phyloP scores from a whole-genome alignment of 2,329 filamentous ascomycete species.

The Diplodia scrobiculata region DNA sequence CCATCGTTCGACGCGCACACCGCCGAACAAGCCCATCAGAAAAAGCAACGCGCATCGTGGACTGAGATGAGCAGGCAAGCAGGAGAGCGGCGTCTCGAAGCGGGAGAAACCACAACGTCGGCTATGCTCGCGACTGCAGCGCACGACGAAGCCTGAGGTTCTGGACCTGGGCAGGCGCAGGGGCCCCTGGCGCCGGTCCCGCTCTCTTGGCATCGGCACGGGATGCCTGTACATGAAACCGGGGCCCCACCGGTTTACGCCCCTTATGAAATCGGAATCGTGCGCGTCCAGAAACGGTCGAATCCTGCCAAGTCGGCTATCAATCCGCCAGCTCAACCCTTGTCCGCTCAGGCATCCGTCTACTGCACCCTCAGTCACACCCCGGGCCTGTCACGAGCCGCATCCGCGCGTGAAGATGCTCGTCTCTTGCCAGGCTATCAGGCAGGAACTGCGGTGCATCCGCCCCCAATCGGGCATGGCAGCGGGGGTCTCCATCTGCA shows the following conservation, averaged over 20 bases:
- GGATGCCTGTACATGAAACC: constrained; percentile 17
- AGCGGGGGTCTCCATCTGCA: neutral
- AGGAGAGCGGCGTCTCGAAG: neutral
- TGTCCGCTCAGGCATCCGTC: neutral
- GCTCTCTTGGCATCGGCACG: constrained; percentile 9
- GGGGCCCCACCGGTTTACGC: neutral
- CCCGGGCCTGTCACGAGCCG: neutral
- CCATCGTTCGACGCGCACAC: neutral
- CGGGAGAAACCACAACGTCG: neutral
- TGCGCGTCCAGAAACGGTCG: neutral
- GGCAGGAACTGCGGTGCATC: neutral
- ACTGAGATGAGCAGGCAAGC: neutral
- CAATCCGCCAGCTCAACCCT: constrained; percentile 10
- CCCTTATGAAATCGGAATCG: neutral
- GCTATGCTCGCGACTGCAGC: neutral
- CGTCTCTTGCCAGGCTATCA: neutral
- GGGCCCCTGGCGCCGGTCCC: neutral
- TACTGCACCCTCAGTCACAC: neutral
- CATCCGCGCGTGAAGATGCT: neutral
- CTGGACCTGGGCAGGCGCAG: neutral
- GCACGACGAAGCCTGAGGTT: neutral
- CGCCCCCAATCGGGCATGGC: neutral
- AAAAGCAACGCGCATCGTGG: neutral
- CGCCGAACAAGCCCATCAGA: neutral
- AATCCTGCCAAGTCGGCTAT: constrained; percentile 6